phyloP scores from a whole-genome alignment of 164 flowering plant species.

The Amborella trichopoda region DNA sequence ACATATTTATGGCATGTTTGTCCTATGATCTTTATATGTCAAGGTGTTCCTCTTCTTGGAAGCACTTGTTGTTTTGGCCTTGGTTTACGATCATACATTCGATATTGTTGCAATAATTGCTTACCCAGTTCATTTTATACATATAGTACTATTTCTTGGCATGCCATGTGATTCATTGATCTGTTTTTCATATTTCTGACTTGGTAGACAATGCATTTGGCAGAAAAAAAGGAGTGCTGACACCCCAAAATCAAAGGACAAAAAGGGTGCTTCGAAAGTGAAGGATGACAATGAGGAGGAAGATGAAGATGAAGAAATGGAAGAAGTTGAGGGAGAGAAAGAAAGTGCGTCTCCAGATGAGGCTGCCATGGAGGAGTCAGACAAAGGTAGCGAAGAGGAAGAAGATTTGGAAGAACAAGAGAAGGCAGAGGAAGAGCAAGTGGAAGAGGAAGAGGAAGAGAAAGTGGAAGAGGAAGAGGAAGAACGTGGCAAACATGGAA shows the following conservation, averaged over 20 bases:
- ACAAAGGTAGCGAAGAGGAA: too few species aligned
- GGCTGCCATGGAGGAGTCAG: constrained; percentile 50
- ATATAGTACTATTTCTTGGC: too few species aligned
- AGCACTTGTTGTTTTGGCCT: too few species aligned
- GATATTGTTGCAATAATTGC: too few species aligned
- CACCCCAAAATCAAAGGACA: constrained; percentile 19
- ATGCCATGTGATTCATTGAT: too few species aligned
- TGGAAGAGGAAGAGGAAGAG: constrained; percentile 35
- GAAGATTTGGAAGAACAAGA: constrained; percentile 44
- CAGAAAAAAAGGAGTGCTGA: constrained; percentile 28
- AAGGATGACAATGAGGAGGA: constrained; percentile 22
- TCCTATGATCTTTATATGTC: too few species aligned
- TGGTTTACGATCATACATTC: too few species aligned
- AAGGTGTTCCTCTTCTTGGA: too few species aligned
- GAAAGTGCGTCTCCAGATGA: constrained; percentile 44
- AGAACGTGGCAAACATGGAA: background rate
- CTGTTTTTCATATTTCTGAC: too few species aligned
- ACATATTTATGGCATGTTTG: too few species aligned
- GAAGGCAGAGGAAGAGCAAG: constrained; percentile 47
- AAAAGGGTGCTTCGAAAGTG: constrained; percentile 27
- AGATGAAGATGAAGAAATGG: constrained; percentile 30
- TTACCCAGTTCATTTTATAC: too few species aligned
- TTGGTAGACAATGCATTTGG: too few species aligned
- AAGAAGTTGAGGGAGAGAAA: constrained; percentile 35
- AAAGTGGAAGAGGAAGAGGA: constrained; percentile 7